phyloP scores from a whole-genome alignment of 1,139 yeast species.

The Saccharomycopsis hybrid region DNA sequence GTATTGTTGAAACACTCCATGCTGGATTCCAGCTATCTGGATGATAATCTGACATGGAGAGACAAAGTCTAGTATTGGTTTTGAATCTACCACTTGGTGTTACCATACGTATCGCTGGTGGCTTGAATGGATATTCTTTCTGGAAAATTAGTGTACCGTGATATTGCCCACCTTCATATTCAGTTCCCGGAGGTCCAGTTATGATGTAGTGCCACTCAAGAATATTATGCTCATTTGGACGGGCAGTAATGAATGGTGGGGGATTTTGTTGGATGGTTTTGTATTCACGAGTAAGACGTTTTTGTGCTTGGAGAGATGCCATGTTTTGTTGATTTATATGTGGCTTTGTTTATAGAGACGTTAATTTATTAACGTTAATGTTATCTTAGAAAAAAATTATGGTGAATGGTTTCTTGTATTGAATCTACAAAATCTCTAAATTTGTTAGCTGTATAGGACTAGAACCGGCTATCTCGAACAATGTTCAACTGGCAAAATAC shows the following conservation, averaged over 20 bases:
- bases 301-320: conserved; percentile 30
- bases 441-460: too few relatives aligned
- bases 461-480: too few relatives aligned
- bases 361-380: too few relatives aligned
- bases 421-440: too few relatives aligned
- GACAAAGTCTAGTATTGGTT: conserved; percentile 71
- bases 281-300: conserved; percentile 67
- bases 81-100: conserved; percentile 83
- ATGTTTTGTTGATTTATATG: too few relatives aligned
- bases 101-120: conserved; percentile 84
- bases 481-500: too few relatives aligned
- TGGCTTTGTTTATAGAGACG: too few relatives aligned
- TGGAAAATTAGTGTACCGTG: conserved; percentile 86
- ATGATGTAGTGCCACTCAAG: conserved; percentile 47
- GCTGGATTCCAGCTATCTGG: conserved; percentile 96
- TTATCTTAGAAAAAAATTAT: too few relatives aligned
- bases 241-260: conserved; percentile 76
- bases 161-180: conserved; percentile 81
- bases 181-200: conserved; percentile 80
- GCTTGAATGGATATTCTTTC: conserved; percentile 82
- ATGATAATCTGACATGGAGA: conserved; percentile 87
- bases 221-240: conserved; percentile 74
- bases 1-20: conserved; percentile 84
- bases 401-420: too few relatives aligned
- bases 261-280: conserved; percentile 67